phyloP scores from a whole-genome alignment of 345 rosid genomes.

The Trapa incisa region DNA sequence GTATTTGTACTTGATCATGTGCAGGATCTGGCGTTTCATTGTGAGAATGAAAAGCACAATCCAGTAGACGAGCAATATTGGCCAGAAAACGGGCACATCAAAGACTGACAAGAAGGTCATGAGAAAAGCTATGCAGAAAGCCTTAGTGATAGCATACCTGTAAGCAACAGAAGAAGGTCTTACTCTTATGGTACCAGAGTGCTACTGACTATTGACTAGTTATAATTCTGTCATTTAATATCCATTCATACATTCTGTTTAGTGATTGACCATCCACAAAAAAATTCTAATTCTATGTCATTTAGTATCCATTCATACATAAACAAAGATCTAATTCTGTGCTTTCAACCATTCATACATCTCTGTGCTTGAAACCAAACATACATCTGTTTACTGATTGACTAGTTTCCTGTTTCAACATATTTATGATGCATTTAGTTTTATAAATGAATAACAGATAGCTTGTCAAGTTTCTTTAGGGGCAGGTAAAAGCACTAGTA shows the following conservation, averaged over 20 bases:
- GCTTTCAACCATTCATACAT: no score
- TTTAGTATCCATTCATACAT: no score
- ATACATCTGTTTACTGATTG: no score
- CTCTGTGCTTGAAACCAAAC: no score
- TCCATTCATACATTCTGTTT: no score
- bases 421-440: no score
- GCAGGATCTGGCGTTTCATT: constrained; percentile 53
- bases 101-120: constrained; percentile 60
- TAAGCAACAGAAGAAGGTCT: constrained; percentile 6
- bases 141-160: constrained; percentile 67
- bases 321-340: no score
- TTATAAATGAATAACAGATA: no score
- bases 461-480: neutral
- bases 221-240: neutral
- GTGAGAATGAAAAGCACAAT: constrained; percentile 59
- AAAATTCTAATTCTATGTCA: no score
- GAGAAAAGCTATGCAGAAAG: constrained; percentile 51
- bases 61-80: constrained; percentile 64
- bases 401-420: no score
- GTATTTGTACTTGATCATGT: constrained; percentile 56
- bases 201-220: neutral
- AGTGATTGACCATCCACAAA: neutral
- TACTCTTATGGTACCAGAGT: neutral
- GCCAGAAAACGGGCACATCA: constrained; percentile 88
- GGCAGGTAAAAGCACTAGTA: neutral